These are phyloP conservation scores for Plenodomus tracheiphilus DNA, from an alignment of 2,329 filamentous ascomycete species.

Conservation along the genomic window DNA sequence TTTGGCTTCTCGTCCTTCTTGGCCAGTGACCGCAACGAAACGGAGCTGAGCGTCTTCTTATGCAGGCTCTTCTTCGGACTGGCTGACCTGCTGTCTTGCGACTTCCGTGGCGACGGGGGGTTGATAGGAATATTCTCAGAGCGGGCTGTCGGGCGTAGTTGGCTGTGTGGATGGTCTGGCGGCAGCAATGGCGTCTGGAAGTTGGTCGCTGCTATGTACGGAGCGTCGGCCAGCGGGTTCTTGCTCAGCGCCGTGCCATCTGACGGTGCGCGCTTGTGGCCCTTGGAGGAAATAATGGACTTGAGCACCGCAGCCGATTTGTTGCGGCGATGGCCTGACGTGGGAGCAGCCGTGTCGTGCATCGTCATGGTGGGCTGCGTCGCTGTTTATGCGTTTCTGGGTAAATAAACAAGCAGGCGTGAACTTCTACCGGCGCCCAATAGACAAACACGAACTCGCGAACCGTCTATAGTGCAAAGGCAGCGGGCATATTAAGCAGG, in stretches of 20 bases:
- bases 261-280: conserved; percentile 54
- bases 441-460: conserved; percentile 20
- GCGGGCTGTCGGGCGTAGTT: conserved; percentile 29
- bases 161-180: conserved; percentile 53
- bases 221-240: conserved; percentile 19
- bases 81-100: conserved; percentile 38
- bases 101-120: conserved; percentile 41
- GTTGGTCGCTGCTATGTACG: conserved; percentile 31
- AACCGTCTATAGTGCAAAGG: conserved; percentile 27
- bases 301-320: conserved; percentile 52
- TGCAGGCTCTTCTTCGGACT: conserved; percentile 47
- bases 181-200: conserved; percentile 51
- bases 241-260: conserved; percentile 38
- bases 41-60: conserved; percentile 59
- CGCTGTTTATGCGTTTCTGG: conserved; percentile 1
- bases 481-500: conserved; percentile 23
- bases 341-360: conserved; percentile 22
- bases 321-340: conserved; percentile 42
- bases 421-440: conserved; percentile 9
- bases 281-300: conserved; percentile 55
- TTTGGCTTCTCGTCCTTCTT: conserved; percentile 46
- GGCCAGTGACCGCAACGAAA: conserved; percentile 57
- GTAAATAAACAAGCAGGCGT: conserved; percentile 7
- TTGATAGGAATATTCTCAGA: conserved; percentile 45
- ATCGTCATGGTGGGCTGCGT: conserved; percentile 23